A percentile compares a stretch with the other conserved stretches of the same genome.
Conservation (phyloP, 2,329 filamentous ascomycete species). For the Microdochium nivale region DNA sequence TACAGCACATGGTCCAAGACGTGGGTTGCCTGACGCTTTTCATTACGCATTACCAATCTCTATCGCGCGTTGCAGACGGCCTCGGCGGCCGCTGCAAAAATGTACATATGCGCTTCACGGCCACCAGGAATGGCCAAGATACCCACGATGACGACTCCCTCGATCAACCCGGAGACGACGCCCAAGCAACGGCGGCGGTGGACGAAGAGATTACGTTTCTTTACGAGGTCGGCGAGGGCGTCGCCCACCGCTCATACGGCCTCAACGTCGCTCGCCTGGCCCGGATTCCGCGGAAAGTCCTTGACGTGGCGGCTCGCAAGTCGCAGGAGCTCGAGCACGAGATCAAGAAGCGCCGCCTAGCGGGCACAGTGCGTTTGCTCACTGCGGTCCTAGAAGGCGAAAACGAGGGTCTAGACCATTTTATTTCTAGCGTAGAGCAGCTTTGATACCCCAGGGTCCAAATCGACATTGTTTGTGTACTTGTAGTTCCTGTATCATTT, state of each 20-base stretch:
- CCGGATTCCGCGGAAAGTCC: slow-evolving; percentile 64
- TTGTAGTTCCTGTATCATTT: slow-evolving; percentile 1
- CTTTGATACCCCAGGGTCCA: slow-evolving; percentile 26
- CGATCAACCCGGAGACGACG: slow-evolving; percentile 15
- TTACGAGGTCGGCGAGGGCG: slow-evolving; percentile 85
- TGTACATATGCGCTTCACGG: slow-evolving; percentile 86
- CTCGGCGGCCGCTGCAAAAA: slow-evolving; percentile 65
- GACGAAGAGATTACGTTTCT: slow-evolving; percentile 85
- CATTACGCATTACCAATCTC: slow-evolving; percentile 94
- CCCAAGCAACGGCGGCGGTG: slow-evolving; percentile 29
- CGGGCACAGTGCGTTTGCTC: slow-evolving; percentile 34
- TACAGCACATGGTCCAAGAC: slow-evolving; percentile 73
- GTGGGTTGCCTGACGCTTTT: slow-evolving; percentile 77
- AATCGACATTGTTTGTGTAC: slow-evolving; percentile 2
- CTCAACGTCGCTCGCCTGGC: slow-evolving; percentile 87
- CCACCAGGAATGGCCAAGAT: slow-evolving; percentile 14
- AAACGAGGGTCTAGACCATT: slow-evolving; percentile 38
- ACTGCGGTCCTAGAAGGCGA: slow-evolving; percentile 27
- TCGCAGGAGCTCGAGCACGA: slow-evolving; percentile 72
- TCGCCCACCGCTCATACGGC: slow-evolving; percentile 90
- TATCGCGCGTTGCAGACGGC: slow-evolving; percentile 61
- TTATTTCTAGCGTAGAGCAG: slow-evolving; percentile 50
- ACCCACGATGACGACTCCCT: slow-evolving; percentile 10
- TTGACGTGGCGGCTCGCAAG: slow-evolving; percentile 73
- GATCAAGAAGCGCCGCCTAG: slow-evolving; percentile 55